Evolutionary conservation across 371 early-diverging fungal genomes (phyloP).

Genomic region (Mortierella sp.): DNA sequence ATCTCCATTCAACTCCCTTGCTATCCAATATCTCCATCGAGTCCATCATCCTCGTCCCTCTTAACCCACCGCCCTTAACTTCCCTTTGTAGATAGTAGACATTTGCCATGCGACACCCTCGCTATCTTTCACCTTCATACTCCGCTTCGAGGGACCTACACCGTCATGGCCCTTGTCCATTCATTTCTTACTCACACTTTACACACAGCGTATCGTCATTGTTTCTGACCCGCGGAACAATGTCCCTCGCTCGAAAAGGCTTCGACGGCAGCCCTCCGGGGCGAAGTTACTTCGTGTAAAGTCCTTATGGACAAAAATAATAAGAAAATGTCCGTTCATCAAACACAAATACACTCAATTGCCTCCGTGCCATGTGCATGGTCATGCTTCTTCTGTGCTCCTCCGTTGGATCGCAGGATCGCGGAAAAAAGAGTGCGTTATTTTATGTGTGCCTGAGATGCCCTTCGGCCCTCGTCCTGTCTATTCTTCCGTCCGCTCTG

Average conservation of each 20-base stretch:
- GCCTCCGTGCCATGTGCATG: neutral
- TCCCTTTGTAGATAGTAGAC: neutral
- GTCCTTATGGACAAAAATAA: neutral
- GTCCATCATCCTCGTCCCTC: neutral
- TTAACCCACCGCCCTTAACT: neutral
- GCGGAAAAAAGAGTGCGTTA: constrained; percentile 7
- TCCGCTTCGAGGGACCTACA: neutral
- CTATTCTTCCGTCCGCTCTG: constrained; percentile 1
- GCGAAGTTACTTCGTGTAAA: neutral
- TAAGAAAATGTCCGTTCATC: neutral
- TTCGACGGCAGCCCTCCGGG: neutral
- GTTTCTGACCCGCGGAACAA: neutral
- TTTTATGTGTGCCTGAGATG: constrained; percentile 6
- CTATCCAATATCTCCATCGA: neutral
- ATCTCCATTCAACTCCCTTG: neutral
- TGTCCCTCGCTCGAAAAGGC: neutral
- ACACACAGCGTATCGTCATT: neutral
- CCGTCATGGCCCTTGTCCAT: neutral
- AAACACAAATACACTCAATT: neutral
- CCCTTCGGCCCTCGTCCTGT: constrained; percentile 1
- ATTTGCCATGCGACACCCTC: neutral
- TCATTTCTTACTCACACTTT: neutral
- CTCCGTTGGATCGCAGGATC: neutral
- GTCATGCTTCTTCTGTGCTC: too few species aligned
- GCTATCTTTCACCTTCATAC: neutral